Base-by-base conservation (phyloP, 2,329 filamentous ascomycete genomes). In the Hysterium pulicare region DNA sequence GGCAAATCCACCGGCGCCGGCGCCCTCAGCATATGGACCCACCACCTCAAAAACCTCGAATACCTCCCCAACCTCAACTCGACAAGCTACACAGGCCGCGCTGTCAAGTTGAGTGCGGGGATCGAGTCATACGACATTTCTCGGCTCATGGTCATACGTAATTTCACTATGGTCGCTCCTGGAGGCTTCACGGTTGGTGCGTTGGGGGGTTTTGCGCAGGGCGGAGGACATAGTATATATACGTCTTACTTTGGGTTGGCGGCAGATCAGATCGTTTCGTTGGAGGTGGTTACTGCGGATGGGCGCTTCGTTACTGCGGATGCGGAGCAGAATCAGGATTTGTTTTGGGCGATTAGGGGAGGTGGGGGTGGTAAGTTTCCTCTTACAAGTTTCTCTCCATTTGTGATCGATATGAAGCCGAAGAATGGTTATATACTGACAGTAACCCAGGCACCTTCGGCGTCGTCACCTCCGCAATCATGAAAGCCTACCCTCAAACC, bases 141-240 rank as follows among this genome's bases (percentile, higher is more conserved):
- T 43, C 58, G 62, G 15, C 66, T 68, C 10, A 75, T 73, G 8
- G 50, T 70, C 7, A 49, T 59, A 4, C 48, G 69, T 16, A 72
- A 72, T 1, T 64, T 75, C 32, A 72, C 64, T 0, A 67, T 78
- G 0, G 67, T 80, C 2, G 72, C 71, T 10, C 78, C 78, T 2
- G 73, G 77, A n/a, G 77, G 77, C 53, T 28, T 41, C 33, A 73
- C 69, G 2, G 75, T 81, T 11, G 77, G 77, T 10, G 62, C 76
- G 54, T 69, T 50, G 8, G 55, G 66, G 3, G 68, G 58, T 36
- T 58, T 58, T 28, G 49, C 58, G 3, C 53, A 57, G 16, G 76
- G 73, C 2, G 77, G 75, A 23, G 78, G 78, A 0, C 75, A 81
- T 59, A 73, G 70, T 17, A 73, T 72, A 9, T 58, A 79, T 38